Base-by-base conservation (phyloP, 352 stramenopile genomes). In the Phytopythium montanum region DNA sequence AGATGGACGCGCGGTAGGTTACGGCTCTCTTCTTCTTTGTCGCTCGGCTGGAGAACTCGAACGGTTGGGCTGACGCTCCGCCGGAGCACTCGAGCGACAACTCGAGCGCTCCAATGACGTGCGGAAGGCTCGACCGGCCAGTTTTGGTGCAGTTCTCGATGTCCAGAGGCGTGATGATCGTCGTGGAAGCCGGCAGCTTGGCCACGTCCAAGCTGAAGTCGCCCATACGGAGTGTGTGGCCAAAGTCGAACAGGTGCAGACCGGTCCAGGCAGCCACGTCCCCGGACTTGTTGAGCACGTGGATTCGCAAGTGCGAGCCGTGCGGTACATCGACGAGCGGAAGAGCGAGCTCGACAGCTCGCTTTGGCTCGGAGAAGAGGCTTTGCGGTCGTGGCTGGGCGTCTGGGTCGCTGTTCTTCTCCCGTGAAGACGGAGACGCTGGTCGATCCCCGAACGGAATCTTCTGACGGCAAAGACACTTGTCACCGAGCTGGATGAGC, bases 181-280 rank as follows among this genome's bases (percentile, higher is more conserved):
- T 61, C 1, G 53, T 61, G 7, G 60, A 64, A 26, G 51, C 42
- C 44, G 50, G 67, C 34, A 54, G 54, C 46, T 49, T 61, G 21
- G 69, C 65, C 6, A 95, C 72, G 50, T 90, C 77, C 38, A 94
- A 57, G 0, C 63, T 41, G 5, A 78, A 60, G 2, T 70, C 68
- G 14, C 85, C 85, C 19, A 60, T 79, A 33, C 83, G 68, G 45
- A 96, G 60, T 0, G 66, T 75, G 42, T 96, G 85, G 2, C 86
- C 79, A 61, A 94, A 96, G 49, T 93, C 84, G 29, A 96, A 94
- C 10, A 94, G 59, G 25, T 93, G 79, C 12, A 90, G 45, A 3
- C 83, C 87, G 16, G 70, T 83, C 87, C 87, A 96, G 19, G 66
- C 83, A 44, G 74, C 53, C 0, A 66, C 23, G 21, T 67, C 65